Evolutionary conservation across 306 rosid species (phyloP).

Genomic region (Argentina anserina): DNA sequence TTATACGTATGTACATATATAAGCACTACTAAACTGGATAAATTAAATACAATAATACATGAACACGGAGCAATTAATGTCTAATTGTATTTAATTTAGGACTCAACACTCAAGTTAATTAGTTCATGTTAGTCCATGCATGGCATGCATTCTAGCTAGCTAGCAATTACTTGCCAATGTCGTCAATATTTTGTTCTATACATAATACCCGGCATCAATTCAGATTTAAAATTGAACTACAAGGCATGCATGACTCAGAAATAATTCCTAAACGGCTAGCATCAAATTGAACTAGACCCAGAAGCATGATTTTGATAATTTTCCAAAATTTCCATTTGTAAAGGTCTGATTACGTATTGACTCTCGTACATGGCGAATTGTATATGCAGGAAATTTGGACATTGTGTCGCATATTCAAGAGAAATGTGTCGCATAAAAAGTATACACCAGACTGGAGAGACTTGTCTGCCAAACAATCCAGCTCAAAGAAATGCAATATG

Average conservation of each 20-base stretch:
- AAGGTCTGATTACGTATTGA: background rate
- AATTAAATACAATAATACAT: no score
- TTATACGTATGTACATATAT: no score
- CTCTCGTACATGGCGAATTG: background rate
- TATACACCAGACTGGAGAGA: constrained; percentile 47
- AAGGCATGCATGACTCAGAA: background rate
- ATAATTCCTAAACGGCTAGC: no score
- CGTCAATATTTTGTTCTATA: background rate
- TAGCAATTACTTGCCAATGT: background rate
- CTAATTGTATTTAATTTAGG: no score
- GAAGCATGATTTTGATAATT: background rate
- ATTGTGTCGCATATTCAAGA: constrained; percentile 73
- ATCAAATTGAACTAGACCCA: background rate
- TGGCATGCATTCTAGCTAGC: no score
- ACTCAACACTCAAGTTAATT: background rate
- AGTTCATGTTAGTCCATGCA: background rate
- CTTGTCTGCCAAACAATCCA: constrained; percentile 29
- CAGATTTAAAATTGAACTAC: background rate
- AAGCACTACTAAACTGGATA: no score
- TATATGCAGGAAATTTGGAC: constrained; percentile 91
- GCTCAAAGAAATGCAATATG: constrained; percentile 15
- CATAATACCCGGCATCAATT: background rate
- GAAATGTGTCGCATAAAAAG: constrained; percentile 54
- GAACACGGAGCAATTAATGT: no score
- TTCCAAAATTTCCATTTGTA: background rate